These are phyloP conservation scores for Russula foetens DNA, from an alignment of 768 basidiomycete species.

Conservation along the genomic window DNA sequence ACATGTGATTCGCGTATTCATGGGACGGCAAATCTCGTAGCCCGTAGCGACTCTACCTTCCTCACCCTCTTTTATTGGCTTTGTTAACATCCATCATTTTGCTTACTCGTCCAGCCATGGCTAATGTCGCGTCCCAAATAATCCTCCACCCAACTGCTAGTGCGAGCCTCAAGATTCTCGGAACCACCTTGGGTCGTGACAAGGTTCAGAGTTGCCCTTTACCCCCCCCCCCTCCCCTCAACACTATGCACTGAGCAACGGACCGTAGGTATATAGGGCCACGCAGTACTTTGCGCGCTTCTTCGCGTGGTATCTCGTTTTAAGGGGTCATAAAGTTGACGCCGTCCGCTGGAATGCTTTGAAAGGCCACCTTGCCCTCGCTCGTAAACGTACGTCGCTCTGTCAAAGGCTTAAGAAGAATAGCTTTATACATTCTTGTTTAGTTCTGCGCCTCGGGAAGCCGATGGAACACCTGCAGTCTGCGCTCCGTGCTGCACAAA, in stretches of 20 bases:
- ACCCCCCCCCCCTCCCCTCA: neutral
- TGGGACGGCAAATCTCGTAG: neutral
- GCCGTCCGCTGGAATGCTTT: constrained; percentile 76
- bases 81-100: neutral
- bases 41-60: no score
- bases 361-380: constrained; percentile 77
- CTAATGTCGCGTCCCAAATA: constrained; percentile 57
- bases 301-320: constrained; percentile 73
- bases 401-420: neutral
- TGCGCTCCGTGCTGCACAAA: constrained; percentile 62
- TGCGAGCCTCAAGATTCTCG: constrained; percentile 64
- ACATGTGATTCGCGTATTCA: constrained; percentile 10
- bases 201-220: constrained; percentile 53
- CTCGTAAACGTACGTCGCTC: constrained; percentile 61
- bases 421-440: neutral
- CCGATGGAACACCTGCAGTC: constrained; percentile 91
- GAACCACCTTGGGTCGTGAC: constrained; percentile 83
- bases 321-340: constrained; percentile 58
- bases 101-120: constrained; percentile 23
- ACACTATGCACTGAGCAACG: neutral
- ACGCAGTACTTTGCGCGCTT: constrained; percentile 89
- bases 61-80: neutral
- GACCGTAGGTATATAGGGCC: constrained; percentile 69
- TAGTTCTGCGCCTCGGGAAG: constrained; percentile 91
- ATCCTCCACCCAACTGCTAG: constrained; percentile 80